A percentile compares a stretch with the other conserved stretches of the same genome.
Evolutionary conservation across 495 filamentous ascomycete species (phyloP).

Genomic region (Cercophora newfieldiana): DNA sequence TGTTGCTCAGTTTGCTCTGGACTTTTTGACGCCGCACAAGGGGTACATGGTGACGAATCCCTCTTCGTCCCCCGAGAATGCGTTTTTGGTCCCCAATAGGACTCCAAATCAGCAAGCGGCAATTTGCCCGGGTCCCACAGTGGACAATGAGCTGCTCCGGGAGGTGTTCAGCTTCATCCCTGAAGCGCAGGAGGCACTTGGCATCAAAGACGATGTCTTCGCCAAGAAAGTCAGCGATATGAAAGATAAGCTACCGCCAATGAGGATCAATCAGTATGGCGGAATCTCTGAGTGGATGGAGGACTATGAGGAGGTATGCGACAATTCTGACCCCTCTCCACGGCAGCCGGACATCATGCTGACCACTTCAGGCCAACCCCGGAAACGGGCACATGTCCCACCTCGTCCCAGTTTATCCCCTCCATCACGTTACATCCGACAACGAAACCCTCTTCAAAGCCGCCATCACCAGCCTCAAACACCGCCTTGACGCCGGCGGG

Average conservation of each 20-base stretch:
- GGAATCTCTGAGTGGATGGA: constrained; percentile 15
- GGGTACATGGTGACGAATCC: constrained; percentile 12
- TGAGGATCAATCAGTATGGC: constrained; percentile 13
- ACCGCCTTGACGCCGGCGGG: constrained; percentile 2
- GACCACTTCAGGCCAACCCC: constrained; percentile 7
- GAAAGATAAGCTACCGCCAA: constrained; percentile 4
- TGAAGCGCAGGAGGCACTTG: constrained; percentile 4
- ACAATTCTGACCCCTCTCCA: not conserved
- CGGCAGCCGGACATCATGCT: not conserved
- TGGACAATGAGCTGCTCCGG: constrained; percentile 10
- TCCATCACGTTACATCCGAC: constrained; percentile 1
- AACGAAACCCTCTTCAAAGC: constrained; percentile 9
- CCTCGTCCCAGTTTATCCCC: constrained; percentile 11
- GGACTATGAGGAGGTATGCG: constrained; percentile 10
- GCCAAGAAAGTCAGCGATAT: not conserved
- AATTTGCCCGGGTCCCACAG: not conserved
- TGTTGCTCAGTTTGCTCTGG: constrained; percentile 9
- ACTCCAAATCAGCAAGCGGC: not conserved
- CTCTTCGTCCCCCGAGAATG: constrained; percentile 10
- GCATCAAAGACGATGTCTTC: constrained; percentile 4
- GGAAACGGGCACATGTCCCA: constrained; percentile 13
- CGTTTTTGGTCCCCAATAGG: constrained; percentile 4
- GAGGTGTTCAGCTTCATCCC: constrained; percentile 13
- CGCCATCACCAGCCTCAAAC: not conserved
- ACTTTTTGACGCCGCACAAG: constrained; percentile 6